phyloP scores from a whole-genome alignment of 208 protist genomes.

The Herpetomonas tarakana region DNA sequence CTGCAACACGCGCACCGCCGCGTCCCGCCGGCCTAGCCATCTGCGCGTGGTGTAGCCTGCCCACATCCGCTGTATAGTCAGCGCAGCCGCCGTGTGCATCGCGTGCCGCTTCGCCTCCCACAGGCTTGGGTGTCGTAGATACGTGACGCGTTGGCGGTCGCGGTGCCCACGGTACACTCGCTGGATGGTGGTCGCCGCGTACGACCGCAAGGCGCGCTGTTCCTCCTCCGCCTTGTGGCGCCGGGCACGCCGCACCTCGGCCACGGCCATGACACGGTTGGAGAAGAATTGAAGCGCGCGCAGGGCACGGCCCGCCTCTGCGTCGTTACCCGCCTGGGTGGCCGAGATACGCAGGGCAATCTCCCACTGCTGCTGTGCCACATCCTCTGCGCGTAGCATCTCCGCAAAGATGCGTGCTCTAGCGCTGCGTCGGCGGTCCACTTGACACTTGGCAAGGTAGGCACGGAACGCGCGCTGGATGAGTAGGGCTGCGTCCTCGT shows the following conservation, averaged over 20 bases:
- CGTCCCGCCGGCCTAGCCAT: neutral
- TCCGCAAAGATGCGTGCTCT: slow-evolving; percentile 37
- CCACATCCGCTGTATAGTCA: slow-evolving; percentile 10
- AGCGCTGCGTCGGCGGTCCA: slow-evolving; percentile 33
- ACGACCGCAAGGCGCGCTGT: slow-evolving; percentile 17
- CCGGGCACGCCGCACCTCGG: slow-evolving; percentile 36
- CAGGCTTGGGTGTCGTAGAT: slow-evolving; percentile 46
- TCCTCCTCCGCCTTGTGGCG: slow-evolving; percentile 23
- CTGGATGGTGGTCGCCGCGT: slow-evolving; percentile 55
- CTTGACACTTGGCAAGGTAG: slow-evolving; percentile 38
- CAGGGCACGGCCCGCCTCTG: slow-evolving; percentile 6
- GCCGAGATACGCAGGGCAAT: slow-evolving; percentile 33
- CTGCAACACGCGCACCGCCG: slow-evolving; percentile 8
- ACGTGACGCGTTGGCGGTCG: slow-evolving; percentile 22
- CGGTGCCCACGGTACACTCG: slow-evolving; percentile 57
- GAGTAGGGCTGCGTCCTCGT: slow-evolving; percentile 76
- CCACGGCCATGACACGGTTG: slow-evolving; percentile 51
- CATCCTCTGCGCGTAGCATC: slow-evolving; percentile 35
- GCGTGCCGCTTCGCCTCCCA: neutral
- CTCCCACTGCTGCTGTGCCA: slow-evolving; percentile 37
- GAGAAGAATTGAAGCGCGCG: slow-evolving; percentile 53
- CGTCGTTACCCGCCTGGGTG: slow-evolving; percentile 6
- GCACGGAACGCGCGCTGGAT: slow-evolving; percentile 79
- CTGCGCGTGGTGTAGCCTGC: neutral
- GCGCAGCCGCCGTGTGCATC: slow-evolving; percentile 1